Base-by-base conservation (phyloP, 1,284 basidiomycete genomes). In the Ceratobasidium sp. region DNA sequence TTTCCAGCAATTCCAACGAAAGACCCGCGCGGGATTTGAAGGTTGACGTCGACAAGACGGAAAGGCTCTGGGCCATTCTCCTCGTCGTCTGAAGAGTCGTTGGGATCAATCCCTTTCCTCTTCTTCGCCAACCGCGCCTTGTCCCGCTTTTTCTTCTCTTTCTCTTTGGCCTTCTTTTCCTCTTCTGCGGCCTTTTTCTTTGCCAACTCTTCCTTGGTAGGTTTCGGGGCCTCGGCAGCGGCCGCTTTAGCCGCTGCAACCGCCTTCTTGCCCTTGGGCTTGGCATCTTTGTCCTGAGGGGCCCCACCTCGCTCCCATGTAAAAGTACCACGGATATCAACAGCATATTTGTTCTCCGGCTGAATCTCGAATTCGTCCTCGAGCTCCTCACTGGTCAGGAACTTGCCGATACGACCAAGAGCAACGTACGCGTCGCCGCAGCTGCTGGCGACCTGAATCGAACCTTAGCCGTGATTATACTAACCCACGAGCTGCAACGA, bases 321-420 rank as follows among this genome's bases (percentile, higher is more conserved):
- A 77, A 92, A 92, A 73, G 85, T 84, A 1, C 86, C 90, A 64
- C 88, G 82, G 10, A 87, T 82, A 0, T 82, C 77, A 40, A 92
- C 78, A 6, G 87, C 89, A 56, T 76, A 75, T 47, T 81, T 77
- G 40, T 78, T 76, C 0, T 78, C 73, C 1, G 75, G 72, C 22
- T 71, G 82, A 68, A 88, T 80, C 15, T 74, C 73, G 73, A 86
- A 85, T 0, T 84, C 81, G 25, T 85, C 82, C 0, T 78, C 77
- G 22, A 89, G 81, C 74, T 91, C 89, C 70, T 92, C 89, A 0
- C 88, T 86, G 3, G 83, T 80, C 31, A 91, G 78, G 75, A 89
- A 88, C 20, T 78, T 80, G 3, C 80, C 79, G 34, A 90, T 85
- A 47, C 90, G 86, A 1, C 77, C 76, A 31, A 90, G 77, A 1